Conservation (phyloP, 768 basidiomycete genomes). For the Xerocomellus amylosporus region DNA sequence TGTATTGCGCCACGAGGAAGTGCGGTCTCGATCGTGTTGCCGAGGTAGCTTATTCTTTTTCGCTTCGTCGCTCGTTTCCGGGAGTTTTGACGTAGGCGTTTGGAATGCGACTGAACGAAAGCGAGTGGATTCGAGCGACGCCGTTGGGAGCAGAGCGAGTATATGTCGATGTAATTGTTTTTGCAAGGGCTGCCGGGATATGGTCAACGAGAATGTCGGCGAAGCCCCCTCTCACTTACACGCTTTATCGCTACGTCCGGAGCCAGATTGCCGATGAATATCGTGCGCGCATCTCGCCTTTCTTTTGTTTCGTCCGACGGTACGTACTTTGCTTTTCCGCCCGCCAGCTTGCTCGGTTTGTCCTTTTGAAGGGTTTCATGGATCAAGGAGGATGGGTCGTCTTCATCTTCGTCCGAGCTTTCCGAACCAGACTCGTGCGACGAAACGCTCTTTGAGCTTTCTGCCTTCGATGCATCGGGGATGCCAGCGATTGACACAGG, state of each 20-base stretch:
- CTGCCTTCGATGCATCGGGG: background rate
- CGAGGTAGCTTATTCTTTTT: constrained; percentile 34
- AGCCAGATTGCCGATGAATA: constrained; percentile 90
- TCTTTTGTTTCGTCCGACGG: constrained; percentile 71
- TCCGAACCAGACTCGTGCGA: constrained; percentile 29
- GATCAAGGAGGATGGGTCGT: constrained; percentile 41
- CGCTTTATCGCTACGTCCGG: constrained; percentile 72
- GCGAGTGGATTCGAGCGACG: constrained; percentile 88
- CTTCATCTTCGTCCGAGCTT: constrained; percentile 34
- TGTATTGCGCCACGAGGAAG: constrained; percentile 54
- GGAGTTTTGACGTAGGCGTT: constrained; percentile 66
- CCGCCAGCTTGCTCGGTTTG: constrained; percentile 26
- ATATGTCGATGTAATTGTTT: constrained; percentile 80
- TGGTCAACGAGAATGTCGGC: background rate
- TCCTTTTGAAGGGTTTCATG: constrained; percentile 55
- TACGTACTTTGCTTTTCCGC: constrained; percentile 44
- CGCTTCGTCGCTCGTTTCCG: constrained; percentile 35
- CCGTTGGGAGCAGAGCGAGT: constrained; percentile 61
- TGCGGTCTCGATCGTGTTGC: constrained; percentile 55
- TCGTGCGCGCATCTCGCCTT: constrained; percentile 74
- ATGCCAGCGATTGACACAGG: background rate
- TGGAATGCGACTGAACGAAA: constrained; percentile 94
- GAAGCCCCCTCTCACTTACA: constrained; percentile 42
- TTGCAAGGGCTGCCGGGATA: constrained; percentile 54
- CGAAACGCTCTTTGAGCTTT: constrained; percentile 1